A percentile compares a stretch with the other conserved stretches of the same genome.
Evolutionary conservation across 2,329 filamentous ascomycete species (phyloP).

Genomic region (Aureobasidium sp.): DNA sequence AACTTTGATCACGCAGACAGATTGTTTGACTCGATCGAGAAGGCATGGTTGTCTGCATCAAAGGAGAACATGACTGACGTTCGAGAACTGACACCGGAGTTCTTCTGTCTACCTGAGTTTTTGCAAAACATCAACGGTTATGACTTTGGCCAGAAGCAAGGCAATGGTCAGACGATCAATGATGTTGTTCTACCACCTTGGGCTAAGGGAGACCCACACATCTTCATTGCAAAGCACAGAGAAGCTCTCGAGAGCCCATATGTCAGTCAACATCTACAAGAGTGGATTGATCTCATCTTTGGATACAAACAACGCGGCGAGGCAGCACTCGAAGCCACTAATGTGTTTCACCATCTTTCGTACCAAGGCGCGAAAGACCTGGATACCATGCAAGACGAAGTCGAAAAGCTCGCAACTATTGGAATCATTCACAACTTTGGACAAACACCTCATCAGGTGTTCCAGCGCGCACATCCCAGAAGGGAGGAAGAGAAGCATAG

Average conservation of each 20-base stretch:
- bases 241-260: slow-evolving; percentile 91
- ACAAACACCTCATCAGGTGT: slow-evolving; percentile 93
- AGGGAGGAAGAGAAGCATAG: slow-evolving; percentile 57
- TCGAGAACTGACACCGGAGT: slow-evolving; percentile 89
- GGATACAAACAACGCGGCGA: slow-evolving; percentile 91
- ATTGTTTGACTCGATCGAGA: slow-evolving; percentile 86
- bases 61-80: slow-evolving; percentile 89
- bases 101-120: slow-evolving; percentile 95
- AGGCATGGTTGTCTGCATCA: slow-evolving; percentile 86
- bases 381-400: slow-evolving; percentile 80
- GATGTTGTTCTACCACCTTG: slow-evolving; percentile 86
- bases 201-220: slow-evolving; percentile 92
- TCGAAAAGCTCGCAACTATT: slow-evolving; percentile 81
- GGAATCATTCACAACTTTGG: slow-evolving; percentile 98
- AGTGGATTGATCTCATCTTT: slow-evolving; percentile 95
- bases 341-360: slow-evolving; percentile 93
- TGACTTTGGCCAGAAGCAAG: slow-evolving; percentile 84
- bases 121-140: slow-evolving; percentile 90
- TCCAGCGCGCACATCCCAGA: slow-evolving; percentile 70
- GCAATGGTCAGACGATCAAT: slow-evolving; percentile 70
- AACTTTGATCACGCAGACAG: slow-evolving; percentile 94
- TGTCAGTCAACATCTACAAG: slow-evolving; percentile 80
- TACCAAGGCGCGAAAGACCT: slow-evolving; percentile 91
- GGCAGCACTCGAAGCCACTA: slow-evolving; percentile 80
- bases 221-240: slow-evolving; percentile 93